Conservation (phyloP, 176 grass and related monocot species). For the Dendrocalamus sinicus region DNA sequence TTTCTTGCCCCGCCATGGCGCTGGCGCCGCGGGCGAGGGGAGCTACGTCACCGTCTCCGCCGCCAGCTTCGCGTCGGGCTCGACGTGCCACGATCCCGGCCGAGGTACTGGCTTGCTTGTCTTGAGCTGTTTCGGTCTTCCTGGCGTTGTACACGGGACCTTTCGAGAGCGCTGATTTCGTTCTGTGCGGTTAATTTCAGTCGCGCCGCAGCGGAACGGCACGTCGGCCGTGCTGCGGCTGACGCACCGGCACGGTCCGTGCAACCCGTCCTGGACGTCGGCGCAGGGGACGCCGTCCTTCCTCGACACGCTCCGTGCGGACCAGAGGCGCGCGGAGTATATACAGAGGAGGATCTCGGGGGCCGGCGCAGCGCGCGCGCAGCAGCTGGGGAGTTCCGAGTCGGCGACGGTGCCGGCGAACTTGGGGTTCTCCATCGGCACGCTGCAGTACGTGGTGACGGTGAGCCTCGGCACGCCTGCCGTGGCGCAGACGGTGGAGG, state of each 20-base stretch:
- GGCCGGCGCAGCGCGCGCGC: not conserved
- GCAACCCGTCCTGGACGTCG: conserved; percentile 47
- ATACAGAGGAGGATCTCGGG: conserved; percentile 49
- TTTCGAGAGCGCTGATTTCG: conserved; percentile 7
- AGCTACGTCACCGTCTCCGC: conserved; percentile 49
- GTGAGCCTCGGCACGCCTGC: conserved; percentile 71
- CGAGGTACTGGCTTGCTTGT: conserved; percentile 29
- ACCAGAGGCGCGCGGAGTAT: conserved; percentile 67
- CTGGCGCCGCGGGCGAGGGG: not conserved
- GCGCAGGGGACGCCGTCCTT: conserved; percentile 19
- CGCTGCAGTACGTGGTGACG: conserved; percentile 75
- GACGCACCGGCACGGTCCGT: conserved; percentile 70
- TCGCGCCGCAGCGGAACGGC: conserved; percentile 3
- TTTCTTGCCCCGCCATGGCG: conserved; percentile 6
- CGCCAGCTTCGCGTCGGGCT: conserved; percentile 20
- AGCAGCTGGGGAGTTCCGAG: conserved; percentile 16
- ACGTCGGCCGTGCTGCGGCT: conserved; percentile 53
- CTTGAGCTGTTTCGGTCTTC: not conserved
- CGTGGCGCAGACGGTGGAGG: conserved; percentile 57
- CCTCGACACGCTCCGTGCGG: conserved; percentile 55
- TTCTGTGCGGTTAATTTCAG: conserved; percentile 30
- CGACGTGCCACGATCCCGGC: conserved; percentile 26
- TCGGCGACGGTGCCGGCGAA: conserved; percentile 43
- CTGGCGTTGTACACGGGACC: not conserved
- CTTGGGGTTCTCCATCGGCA: conserved; percentile 55